A percentile compares a stretch with the other conserved stretches of the same genome.
Conservation (phyloP, 2,329 filamentous ascomycete genomes). For the Exutisphaerella laricina region DNA sequence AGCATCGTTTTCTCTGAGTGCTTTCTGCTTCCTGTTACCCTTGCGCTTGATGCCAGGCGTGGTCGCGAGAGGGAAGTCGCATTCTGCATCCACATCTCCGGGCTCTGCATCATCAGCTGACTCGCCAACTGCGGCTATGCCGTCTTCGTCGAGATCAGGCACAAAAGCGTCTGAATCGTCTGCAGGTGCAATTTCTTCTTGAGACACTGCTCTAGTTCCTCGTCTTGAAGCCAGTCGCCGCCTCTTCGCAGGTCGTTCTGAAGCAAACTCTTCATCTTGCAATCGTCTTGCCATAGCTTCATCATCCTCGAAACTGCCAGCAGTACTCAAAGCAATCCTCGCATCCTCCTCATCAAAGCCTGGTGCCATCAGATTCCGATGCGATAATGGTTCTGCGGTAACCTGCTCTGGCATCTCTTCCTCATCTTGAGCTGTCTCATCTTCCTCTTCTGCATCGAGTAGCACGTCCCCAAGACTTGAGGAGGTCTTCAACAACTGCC, state of each 20-base stretch:
- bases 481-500: constrained; percentile 56
- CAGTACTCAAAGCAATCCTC: constrained; percentile 18
- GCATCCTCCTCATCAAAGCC: constrained; percentile 38
- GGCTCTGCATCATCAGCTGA: constrained; percentile 35
- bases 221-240: constrained; percentile 33
- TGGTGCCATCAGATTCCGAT: constrained; percentile 45
- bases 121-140: constrained; percentile 36
- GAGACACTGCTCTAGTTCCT: constrained; percentile 19
- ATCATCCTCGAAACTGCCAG: constrained; percentile 26
- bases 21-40: constrained; percentile 25
- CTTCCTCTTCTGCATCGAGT: constrained; percentile 73
- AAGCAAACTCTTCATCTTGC: constrained; percentile 35
- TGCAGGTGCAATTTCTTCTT: constrained; percentile 22
- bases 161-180: constrained; percentile 40
- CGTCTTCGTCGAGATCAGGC: constrained; percentile 37
- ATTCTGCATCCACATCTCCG: constrained; percentile 36
- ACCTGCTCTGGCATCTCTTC: constrained; percentile 21
- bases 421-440: constrained; percentile 44
- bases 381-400: constrained; percentile 36
- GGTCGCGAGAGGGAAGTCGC: constrained; percentile 33
- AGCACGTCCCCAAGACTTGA: constrained; percentile 71
- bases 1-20: constrained; percentile 23
- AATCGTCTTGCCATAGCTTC: constrained; percentile 28
- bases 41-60: constrained; percentile 38
- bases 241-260: constrained; percentile 38